These are phyloP conservation scores for Chimonanthus praecox DNA, from an alignment of 164 flowering plant genomes.

Conservation along the genomic window DNA sequence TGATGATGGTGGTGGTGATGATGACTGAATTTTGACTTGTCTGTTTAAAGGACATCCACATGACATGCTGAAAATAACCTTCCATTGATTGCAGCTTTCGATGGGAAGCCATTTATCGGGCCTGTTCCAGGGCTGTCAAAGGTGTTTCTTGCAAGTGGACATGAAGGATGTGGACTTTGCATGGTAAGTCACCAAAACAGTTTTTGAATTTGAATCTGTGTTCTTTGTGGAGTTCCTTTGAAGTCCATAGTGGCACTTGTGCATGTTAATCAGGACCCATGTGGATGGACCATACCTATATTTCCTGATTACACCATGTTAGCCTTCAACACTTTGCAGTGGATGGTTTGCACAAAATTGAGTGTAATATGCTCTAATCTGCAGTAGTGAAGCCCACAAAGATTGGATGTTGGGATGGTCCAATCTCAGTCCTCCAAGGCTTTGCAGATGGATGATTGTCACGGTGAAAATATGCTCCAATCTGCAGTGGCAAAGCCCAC, in stretches of 20 bases:
- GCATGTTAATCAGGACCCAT: not conserved
- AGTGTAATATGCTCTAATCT: no score
- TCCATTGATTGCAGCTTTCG: conserved; percentile 54
- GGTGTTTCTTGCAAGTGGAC: conserved; percentile 78
- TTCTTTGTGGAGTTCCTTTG: not conserved
- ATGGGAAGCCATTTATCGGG: conserved; percentile 88
- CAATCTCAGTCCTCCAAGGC: not conserved
- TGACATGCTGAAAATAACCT: conserved; percentile 2
- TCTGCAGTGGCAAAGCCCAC: no score
- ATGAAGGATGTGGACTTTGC: conserved; percentile 89
- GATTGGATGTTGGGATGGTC: no score
- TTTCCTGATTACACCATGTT: not conserved
- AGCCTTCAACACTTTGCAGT: not conserved
- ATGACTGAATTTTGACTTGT: not conserved
- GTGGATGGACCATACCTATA: no score
- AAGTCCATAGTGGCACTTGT: not conserved
- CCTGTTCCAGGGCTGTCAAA: conserved; percentile 73
- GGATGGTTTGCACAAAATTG: not conserved
- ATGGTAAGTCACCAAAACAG: conserved; percentile 40
- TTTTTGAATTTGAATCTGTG: not conserved
- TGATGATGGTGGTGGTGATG: not conserved
- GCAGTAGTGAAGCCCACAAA: no score
- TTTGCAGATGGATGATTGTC: not conserved
- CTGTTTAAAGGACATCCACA: not conserved
- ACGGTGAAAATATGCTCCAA: no score